Percentiles rank a stretch among this genome's conserved stretches.
phyloP scores from a whole-genome alignment of 371 early-diverging fungal species.

The Apophysomyces sp. region DNA sequence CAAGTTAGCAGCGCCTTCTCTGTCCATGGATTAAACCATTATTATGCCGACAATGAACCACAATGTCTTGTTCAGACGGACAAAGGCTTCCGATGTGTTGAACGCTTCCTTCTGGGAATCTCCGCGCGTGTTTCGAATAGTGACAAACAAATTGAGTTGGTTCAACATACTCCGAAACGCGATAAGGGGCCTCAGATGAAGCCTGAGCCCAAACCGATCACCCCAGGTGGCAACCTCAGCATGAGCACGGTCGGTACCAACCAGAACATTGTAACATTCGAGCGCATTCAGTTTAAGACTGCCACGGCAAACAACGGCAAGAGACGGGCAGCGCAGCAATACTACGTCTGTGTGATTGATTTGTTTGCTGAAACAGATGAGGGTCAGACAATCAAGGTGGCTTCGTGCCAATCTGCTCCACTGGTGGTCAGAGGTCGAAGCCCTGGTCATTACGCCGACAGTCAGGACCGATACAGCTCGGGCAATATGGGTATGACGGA shows the following conservation, averaged over 20 bases:
- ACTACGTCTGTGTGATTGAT: constrained; percentile 64
- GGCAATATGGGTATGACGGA: constrained; percentile 7
- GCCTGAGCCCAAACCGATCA: constrained; percentile 54
- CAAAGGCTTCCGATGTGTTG: constrained; percentile 23
- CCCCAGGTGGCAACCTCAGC: constrained; percentile 47
- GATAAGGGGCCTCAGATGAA: constrained; percentile 81
- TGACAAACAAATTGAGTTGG: constrained; percentile 67
- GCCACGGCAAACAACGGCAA: constrained; percentile 88
- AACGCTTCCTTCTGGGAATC: constrained; percentile 65
- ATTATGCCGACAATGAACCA: constrained; percentile 34
- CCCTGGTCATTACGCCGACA: constrained; percentile 80
- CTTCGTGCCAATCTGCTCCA: constrained; percentile 64
- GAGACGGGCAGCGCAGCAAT: constrained; percentile 80
- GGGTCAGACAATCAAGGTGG: constrained; percentile 50
- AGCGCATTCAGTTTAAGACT: constrained; percentile 87
- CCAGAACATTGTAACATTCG: constrained; percentile 64
- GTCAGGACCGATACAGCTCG: constrained; percentile 23
- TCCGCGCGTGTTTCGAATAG: constrained; percentile 53
- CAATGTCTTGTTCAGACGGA: constrained; percentile 48
- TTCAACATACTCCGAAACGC: constrained; percentile 86
- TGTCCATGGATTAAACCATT: constrained; percentile 40
- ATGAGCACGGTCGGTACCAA: constrained; percentile 30
- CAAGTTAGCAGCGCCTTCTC: constrained; percentile 72
- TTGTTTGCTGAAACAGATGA: constrained; percentile 59
- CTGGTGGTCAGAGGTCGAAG: constrained; percentile 85